A percentile compares a stretch with the other conserved stretches of the same genome.
Evolutionary conservation across 768 basidiomycete species (phyloP).

Genomic region (Nevesoporus exiguus): DNA sequence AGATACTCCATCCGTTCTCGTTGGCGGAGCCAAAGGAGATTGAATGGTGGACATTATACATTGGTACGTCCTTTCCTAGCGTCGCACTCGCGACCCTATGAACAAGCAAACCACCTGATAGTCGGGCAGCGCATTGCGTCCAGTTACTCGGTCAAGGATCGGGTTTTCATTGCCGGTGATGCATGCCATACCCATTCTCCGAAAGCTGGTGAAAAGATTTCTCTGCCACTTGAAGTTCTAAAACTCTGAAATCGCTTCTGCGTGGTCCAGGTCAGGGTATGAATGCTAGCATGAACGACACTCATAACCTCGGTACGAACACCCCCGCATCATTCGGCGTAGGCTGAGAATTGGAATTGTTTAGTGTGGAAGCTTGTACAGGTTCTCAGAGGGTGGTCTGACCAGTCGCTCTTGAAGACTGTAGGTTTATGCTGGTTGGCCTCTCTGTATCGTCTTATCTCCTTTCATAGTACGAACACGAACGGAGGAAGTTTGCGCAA

Average conservation of each 20-base stretch:
- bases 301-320: conserved; percentile 60
- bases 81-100: not conserved
- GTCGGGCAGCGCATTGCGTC: conserved; percentile 75
- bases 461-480: conserved; percentile 54
- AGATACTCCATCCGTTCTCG: conserved; percentile 54
- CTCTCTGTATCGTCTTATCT: not conserved
- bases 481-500: conserved; percentile 64
- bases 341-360: conserved; percentile 41
- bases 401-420: conserved; percentile 36
- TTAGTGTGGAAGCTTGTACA: conserved; percentile 46
- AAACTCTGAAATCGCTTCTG: not conserved
- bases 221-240: not conserved
- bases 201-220: conserved; percentile 46
- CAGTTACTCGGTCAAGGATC: conserved; percentile 51
- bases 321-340: conserved; percentile 28
- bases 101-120: conserved; percentile 16
- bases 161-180: conserved; percentile 75
- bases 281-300: conserved; percentile 75
- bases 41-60: conserved; percentile 74
- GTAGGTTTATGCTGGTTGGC: conserved; percentile 19
- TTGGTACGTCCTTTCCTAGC: conserved; percentile 41
- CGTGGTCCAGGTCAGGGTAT: conserved; percentile 57
- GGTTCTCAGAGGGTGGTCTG: conserved; percentile 42
- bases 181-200: conserved; percentile 70
- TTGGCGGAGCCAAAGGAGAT: conserved; percentile 45